A percentile compares a stretch with the other conserved stretches of the same genome.
phyloP scores from a whole-genome alignment of 441 rosid genomes.

The Adansonia gregorii region DNA sequence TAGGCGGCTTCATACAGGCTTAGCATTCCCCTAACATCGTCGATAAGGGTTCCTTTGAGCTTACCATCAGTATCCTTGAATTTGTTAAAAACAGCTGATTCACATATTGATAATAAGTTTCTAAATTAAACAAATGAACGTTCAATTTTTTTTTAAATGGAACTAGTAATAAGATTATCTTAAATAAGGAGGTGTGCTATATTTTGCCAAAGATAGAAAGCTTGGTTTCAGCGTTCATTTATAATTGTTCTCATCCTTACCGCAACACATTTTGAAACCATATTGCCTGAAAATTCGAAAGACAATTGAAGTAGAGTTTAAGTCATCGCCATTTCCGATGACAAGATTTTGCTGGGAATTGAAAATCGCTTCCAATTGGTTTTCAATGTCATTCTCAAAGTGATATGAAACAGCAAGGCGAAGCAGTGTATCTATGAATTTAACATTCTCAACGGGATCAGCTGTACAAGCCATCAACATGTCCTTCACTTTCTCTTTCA shows the following conservation, averaged over 20 bases:
- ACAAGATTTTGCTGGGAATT: neutral
- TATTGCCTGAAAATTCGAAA: conserved; percentile 10
- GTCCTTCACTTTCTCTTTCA: conserved; percentile 2
- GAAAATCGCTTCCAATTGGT: neutral
- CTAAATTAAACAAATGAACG: neutral
- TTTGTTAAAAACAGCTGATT: conserved; percentile 22
- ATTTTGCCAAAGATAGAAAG: neutral
- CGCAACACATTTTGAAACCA: conserved; percentile 14
- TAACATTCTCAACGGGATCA: neutral
- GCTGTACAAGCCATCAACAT: neutral
- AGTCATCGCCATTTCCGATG: neutral
- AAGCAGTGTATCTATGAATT: conserved; percentile 8
- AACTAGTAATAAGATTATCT: too few relatives aligned
- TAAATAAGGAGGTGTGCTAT: too few relatives aligned
- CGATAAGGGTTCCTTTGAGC: neutral
- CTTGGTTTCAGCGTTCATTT: neutral
- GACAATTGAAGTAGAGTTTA: neutral
- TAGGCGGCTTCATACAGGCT: conserved; percentile 31
- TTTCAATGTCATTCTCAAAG: neutral
- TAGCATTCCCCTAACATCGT: conserved; percentile 17
- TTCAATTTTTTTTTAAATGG: too few relatives aligned
- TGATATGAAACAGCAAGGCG: conserved; percentile 24
- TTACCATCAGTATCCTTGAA: conserved; percentile 25
- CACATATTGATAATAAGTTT: neutral
- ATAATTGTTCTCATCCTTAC: neutral